Conservation (phyloP, 2,329 filamentous ascomycete genomes). For the Stachybotrys elegans region DNA sequence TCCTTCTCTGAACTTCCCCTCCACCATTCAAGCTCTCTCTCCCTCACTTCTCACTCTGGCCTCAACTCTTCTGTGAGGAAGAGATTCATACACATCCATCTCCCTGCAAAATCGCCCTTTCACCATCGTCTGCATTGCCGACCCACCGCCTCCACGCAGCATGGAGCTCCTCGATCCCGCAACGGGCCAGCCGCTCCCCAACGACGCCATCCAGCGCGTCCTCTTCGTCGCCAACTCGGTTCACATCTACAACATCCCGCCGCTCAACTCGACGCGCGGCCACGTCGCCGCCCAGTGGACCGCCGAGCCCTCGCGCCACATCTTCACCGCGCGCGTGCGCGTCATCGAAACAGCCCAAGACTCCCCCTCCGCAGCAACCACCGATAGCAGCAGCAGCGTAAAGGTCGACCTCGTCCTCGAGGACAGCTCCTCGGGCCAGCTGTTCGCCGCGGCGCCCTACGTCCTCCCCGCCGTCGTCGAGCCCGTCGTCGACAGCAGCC, state of each 20-base stretch:
- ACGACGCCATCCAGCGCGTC: conserved; percentile 78
- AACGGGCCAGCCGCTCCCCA: conserved; percentile 62
- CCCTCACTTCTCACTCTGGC: no score
- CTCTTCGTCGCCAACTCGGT: conserved; percentile 71
- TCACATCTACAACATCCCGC: conserved; percentile 85
- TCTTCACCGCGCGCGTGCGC: conserved; percentile 80
- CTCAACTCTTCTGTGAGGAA: no score
- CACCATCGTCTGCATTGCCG: not conserved
- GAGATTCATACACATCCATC: no score
- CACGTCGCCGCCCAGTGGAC: conserved; percentile 79
- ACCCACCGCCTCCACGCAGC: not conserved
- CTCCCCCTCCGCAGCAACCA: conserved; percentile 12
- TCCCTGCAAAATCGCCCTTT: no score
- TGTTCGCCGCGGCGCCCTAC: conserved; percentile 84
- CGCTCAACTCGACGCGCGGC: conserved; percentile 70
- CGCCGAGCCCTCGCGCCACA: conserved; percentile 62
- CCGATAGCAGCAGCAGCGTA: conserved; percentile 45
- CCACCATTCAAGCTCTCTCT: no score
- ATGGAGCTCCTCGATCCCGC: conserved; percentile 68
- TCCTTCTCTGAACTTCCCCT: no score
- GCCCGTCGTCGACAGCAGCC: conserved; percentile 70
- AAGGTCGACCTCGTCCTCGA: conserved; percentile 76
- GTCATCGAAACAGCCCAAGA: conserved; percentile 65
- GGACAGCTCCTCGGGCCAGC: conserved; percentile 63
- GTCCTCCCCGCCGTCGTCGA: conserved; percentile 62